These are phyloP conservation scores for Geotrichum cucujoidarum DNA, from an alignment of 1,139 yeast genomes.

Conservation along the genomic window DNA sequence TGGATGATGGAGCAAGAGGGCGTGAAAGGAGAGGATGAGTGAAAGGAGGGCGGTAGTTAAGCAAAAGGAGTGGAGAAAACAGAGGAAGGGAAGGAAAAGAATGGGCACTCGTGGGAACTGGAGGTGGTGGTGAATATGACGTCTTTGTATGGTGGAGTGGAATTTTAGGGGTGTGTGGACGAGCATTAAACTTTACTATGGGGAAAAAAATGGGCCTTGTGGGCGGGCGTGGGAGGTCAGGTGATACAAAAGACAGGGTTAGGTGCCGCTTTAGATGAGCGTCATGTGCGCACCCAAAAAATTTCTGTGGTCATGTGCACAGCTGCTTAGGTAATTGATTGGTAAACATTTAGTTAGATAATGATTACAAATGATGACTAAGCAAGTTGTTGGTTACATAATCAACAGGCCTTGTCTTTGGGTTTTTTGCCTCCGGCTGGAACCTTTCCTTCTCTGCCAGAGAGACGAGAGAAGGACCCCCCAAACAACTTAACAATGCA, in stretches of 20 bases:
- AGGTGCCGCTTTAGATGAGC: neutral
- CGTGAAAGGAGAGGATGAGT: neutral
- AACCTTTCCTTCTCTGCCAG: too few species aligned
- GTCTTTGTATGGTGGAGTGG: neutral
- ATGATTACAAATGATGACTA: too few species aligned
- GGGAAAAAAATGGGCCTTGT: neutral
- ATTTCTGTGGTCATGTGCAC: neutral
- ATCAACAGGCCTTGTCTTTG: too few species aligned
- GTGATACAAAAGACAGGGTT: neutral
- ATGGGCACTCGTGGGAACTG: neutral
- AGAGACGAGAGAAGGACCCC: too few species aligned
- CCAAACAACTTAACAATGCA: constrained; percentile 39
- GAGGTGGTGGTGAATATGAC: neutral
- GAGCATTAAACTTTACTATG: neutral
- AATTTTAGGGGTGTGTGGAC: neutral
- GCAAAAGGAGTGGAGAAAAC: neutral
- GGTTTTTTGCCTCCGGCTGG: too few species aligned
- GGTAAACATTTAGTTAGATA: too few species aligned
- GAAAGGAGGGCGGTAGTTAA: neutral
- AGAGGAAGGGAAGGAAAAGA: neutral
- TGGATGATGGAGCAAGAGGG: neutral
- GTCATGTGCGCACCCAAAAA: neutral
- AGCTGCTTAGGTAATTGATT: too few species aligned
- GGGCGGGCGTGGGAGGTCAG: neutral
- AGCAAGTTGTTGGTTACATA: too few species aligned